Base-by-base conservation (phyloP, 164 flowering plant species). In the Malania oleifera region DNA sequence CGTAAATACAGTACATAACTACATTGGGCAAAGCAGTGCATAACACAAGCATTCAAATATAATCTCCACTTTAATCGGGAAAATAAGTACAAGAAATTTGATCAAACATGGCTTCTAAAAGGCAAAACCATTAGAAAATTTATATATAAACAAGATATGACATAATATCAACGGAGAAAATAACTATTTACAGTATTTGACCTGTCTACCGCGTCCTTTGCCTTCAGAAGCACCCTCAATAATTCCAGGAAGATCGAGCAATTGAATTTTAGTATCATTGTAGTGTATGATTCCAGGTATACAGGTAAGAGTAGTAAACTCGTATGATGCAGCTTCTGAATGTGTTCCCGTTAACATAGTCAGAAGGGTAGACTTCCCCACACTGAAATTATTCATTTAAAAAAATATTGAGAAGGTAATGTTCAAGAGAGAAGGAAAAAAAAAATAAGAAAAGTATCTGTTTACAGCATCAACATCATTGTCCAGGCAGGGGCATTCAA, bases 151-250 rank as follows among this genome's bases (percentile, higher is more conserved):
- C 19, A 17, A 24, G 19, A 38, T 20, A 26, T n/a, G 27, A 39
- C 11, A 1, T 31, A 31, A 31, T 31, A 31, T 11, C 13, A 40
- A 11, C 8, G 44, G 44, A 11, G 14, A 40, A 11, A 18, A 27
- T 52, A 27, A 19, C n/a, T n/a, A n/a, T n/a, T n/a, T n/a, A n/a
- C n/a, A n/a, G n/a, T n/a, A 12, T 47, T 53, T 56, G 75, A 95
- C 99, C 99, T 95, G 98, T 67, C 99, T 85, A 52, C 99, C 99
- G 73, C 97, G 99, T 23, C 99, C 99, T 71, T 91, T 95, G 44
- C 97, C 99, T 75, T 95, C 98, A 56, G 98, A 88, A 67, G 99
- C 99, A 80, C 98, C 99, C 78, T 91, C 98, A 67, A 95, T 95
- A 75, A 95, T 95, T 75, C 99, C 99, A 78, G 99, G 99, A 76